Percentiles rank a stretch among this genome's conserved stretches.
Evolutionary conservation across 2,329 filamentous ascomycete species (phyloP).

Genomic region (Fonsecaea pedrosoi): DNA sequence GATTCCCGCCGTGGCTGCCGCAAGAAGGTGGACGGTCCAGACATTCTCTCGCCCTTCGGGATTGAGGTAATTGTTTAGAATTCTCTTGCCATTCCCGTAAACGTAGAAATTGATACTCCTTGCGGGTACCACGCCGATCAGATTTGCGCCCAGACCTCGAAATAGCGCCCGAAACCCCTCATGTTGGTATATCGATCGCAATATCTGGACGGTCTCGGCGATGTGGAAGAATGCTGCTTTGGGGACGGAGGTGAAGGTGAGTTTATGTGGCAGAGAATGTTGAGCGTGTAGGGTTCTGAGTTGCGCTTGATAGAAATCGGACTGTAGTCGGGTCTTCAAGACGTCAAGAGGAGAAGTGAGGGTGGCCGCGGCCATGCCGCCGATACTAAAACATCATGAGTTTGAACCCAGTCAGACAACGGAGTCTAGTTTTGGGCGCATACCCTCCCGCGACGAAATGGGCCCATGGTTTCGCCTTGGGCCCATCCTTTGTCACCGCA

Average conservation of each 20-base stretch:
- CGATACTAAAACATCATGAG: conserved; percentile 63
- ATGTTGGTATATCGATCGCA: conserved; percentile 76
- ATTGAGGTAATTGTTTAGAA: conserved; percentile 76
- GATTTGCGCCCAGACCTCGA: conserved; percentile 89
- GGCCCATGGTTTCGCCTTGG: conserved; percentile 78
- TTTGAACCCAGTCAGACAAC: conserved; percentile 26
- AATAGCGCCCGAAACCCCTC: conserved; percentile 90
- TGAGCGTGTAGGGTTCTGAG: conserved; percentile 71
- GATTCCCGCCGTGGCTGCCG: conserved; percentile 79
- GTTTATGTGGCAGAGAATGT: conserved; percentile 60
- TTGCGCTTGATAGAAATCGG: conserved; percentile 90
- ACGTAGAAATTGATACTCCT: conserved; percentile 92
- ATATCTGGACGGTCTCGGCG: conserved; percentile 82
- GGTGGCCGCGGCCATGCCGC: conserved; percentile 89
- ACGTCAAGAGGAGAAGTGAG: conserved; percentile 94
- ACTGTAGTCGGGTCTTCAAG: conserved; percentile 89
- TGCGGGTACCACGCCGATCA: conserved; percentile 87
- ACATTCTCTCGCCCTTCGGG: conserved; percentile 58
- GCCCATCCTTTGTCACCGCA: conserved; percentile 41
- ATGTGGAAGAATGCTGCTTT: conserved; percentile 76
- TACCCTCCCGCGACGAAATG: conserved; percentile 92
- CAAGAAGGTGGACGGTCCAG: conserved; percentile 71
- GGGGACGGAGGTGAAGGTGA: conserved; percentile 66
- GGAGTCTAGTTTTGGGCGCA: conserved; percentile 43
- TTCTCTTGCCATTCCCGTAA: conserved; percentile 87